Base-by-base conservation (phyloP, 257 asterid species). In the Vinca minor region DNA sequence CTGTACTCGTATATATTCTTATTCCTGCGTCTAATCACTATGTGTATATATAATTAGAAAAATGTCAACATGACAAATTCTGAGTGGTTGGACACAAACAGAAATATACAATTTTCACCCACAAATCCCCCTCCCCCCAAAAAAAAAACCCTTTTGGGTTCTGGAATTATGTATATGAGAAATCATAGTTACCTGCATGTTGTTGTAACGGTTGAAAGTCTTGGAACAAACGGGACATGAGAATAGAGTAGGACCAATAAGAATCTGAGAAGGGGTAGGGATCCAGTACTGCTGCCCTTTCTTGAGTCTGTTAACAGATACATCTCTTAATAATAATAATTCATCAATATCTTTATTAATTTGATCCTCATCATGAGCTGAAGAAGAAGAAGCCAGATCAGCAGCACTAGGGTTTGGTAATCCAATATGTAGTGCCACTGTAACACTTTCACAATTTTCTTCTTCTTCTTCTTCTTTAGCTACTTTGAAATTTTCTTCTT, bases 131-230 rank as follows among this genome's bases (percentile, higher is more conserved):
- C n/a, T n/a, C n/a, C n/a, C n/a, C n/a, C n/a, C n/a, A n/a, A n/a
- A 26, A 47, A 58, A 62, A 60, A 48, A 29, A 42, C 29, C n/a
- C 32, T 14, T 54, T 7, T 31, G 61, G 42, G 5, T 36, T 4
- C 1, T 4, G 35, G 17, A 35, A 10, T 38, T 17, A n/a, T 44
- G 44, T 41, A 26, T 31, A 20, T 65, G 65, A 35, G 44, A 68
- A 72, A n/a, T n/a, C n/a, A n/a, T n/a, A n/a, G n/a, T 78, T 63
- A 89, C 97, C 88, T 90, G 97, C 97, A 90, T 87, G 96, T 89
- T 89, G 54, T 87, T 89, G 87, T 89, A 89, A 80, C 97, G 81
- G 47, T 89, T 89, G 87, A 89, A 90, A 60, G 96, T 81, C 68
- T 90, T 90, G 81, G 41, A 81, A 75, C 97, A 90, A 77, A 90